Conservation (phyloP, 352 stramenopile species). For the Phytophthora lateralis region DNA sequence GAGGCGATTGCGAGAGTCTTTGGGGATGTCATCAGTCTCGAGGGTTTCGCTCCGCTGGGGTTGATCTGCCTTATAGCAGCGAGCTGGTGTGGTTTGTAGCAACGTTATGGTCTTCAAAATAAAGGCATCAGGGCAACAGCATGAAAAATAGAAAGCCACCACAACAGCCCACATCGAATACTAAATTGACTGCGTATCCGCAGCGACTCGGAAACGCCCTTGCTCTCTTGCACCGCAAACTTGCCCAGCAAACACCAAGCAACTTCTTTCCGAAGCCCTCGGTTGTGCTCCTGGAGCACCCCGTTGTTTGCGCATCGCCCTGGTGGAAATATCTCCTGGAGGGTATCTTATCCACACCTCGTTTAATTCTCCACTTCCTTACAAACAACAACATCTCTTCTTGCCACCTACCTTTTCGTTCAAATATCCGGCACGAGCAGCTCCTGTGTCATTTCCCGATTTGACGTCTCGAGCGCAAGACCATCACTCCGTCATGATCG, state of each 20-base stretch:
- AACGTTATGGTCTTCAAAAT: too few relatives aligned
- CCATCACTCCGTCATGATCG: conserved; percentile 11
- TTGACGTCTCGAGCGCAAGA: conserved; percentile 11
- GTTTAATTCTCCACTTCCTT: not conserved
- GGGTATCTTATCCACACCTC: conserved; percentile 3
- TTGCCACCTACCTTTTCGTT: not conserved
- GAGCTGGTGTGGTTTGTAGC: too few relatives aligned
- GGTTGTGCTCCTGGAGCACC: not conserved
- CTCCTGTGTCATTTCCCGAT: conserved; percentile 13
- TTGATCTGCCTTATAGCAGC: too few relatives aligned
- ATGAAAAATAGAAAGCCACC: too few relatives aligned
- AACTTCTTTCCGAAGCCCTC: not conserved
- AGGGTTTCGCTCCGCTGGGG: too few relatives aligned
- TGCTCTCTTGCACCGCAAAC: not conserved
- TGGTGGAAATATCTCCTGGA: conserved; percentile 3
- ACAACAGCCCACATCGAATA: too few relatives aligned
- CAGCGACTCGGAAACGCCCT: not conserved
- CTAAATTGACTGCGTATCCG: not conserved
- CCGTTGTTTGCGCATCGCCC: conserved; percentile 13
- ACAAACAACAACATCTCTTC: not conserved
- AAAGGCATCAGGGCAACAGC: too few relatives aligned
- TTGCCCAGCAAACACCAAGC: too few relatives aligned
- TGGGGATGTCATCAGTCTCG: too few relatives aligned
- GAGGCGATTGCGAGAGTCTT: conserved; percentile 1
- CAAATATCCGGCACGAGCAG: conserved; percentile 3